phyloP scores from a whole-genome alignment of 371 early-diverging fungal species.

The Lichtheimia hyalospora region DNA sequence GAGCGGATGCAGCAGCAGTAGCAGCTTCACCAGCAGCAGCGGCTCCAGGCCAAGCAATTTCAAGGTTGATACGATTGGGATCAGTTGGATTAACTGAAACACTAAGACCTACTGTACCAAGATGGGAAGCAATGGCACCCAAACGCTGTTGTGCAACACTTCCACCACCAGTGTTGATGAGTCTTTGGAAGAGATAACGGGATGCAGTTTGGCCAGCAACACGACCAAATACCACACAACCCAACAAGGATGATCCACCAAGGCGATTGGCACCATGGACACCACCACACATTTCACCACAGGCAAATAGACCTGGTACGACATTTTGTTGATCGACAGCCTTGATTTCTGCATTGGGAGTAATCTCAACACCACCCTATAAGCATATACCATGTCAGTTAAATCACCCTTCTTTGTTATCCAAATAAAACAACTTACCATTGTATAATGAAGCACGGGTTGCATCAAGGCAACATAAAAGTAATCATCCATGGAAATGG shows the following conservation, averaged over 20 bases:
- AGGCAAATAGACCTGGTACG: slow-evolving; percentile 84
- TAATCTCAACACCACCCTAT: slow-evolving; percentile 91
- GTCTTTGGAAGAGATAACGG: slow-evolving; percentile 61
- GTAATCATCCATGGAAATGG: slow-evolving; percentile 71
- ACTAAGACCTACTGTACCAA: slow-evolving; percentile 63
- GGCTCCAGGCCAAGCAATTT: slow-evolving; percentile 56
- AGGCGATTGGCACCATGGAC: slow-evolving; percentile 58
- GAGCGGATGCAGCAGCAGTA: slow-evolving; percentile 21
- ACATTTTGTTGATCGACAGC: slow-evolving; percentile 55
- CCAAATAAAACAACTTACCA: slow-evolving; percentile 51
- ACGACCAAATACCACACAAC: slow-evolving; percentile 96
- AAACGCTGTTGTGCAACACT: slow-evolving; percentile 70
- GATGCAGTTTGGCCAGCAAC: slow-evolving; percentile 84
- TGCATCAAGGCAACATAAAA: slow-evolving; percentile 88
- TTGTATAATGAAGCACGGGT: slow-evolving; percentile 94
- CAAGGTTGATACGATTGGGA: slow-evolving; percentile 63
- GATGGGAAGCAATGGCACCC: slow-evolving; percentile 69
- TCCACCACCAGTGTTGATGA: slow-evolving; percentile 40
- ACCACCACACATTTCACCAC: slow-evolving; percentile 85
- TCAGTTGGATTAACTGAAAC: slow-evolving; percentile 49
- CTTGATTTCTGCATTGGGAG: slow-evolving; percentile 76
- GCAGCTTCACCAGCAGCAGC: slow-evolving; percentile 20
- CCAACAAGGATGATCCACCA: slow-evolving; percentile 64
- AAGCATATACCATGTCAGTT: not conserved
- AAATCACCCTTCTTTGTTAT: not conserved